A percentile compares a stretch with the other conserved stretches of the same genome.
phyloP scores from a whole-genome alignment of 225 moss, liverwort and hornwort species.

The Takakia lepidozioides region DNA sequence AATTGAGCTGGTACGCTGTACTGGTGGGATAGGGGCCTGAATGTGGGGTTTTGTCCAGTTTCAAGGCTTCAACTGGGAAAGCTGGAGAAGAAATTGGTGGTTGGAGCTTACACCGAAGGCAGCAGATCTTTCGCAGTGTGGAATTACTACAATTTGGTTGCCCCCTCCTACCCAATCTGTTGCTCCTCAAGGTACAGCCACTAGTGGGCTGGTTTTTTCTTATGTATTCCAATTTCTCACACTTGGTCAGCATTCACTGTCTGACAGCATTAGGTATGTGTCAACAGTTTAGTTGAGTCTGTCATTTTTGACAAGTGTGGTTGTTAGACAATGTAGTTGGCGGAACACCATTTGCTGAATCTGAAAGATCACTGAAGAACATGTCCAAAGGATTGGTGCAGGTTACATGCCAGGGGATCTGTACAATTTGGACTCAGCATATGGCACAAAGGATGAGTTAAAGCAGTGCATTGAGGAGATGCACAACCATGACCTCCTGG shows the following conservation, averaged over 20 bases:
- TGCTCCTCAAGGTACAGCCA: slow-evolving; percentile 63
- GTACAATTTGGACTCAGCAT: slow-evolving; percentile 79
- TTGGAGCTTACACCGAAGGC: slow-evolving; percentile 73
- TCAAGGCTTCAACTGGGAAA: slow-evolving; percentile 95
- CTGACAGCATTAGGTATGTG: no score
- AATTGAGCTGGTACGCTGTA: slow-evolving; percentile 7
- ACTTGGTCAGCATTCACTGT: no score
- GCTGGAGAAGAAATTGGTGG: slow-evolving; percentile 81
- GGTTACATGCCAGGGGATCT: slow-evolving; percentile 93
- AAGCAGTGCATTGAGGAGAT: slow-evolving; percentile 79
- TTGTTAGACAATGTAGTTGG: no score
- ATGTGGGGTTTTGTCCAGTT: slow-evolving; percentile 55
- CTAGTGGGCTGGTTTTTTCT: not conserved
- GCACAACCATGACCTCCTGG: slow-evolving; percentile 74
- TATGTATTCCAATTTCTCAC: no score
- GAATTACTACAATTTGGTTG: slow-evolving; percentile 78
- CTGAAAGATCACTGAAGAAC: not conserved
- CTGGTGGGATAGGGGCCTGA: not conserved
- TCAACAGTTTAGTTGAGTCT: no score
- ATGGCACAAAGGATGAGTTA: slow-evolving; percentile 73
- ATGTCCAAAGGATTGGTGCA: slow-evolving; percentile 19
- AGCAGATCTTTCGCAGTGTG: slow-evolving; percentile 66
- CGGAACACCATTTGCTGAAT: no score
- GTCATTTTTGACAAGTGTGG: no score
- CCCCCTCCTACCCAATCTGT: slow-evolving; percentile 82